phyloP scores from a whole-genome alignment of 2,329 filamentous ascomycete species.

The Paecilomyces formosus region DNA sequence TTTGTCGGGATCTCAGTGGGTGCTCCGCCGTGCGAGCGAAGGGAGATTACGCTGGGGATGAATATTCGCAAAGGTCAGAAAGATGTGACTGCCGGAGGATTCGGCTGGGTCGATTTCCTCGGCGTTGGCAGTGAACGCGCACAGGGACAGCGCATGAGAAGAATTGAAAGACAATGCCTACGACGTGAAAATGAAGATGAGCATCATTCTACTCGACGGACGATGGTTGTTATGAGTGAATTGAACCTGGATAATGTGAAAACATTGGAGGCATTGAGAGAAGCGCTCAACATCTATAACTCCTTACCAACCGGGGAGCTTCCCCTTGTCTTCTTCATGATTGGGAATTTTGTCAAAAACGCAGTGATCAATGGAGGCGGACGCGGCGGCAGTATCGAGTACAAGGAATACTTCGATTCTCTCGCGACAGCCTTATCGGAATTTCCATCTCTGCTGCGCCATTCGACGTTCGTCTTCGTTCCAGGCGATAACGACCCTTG shows the following conservation, averaged over 20 bases:
- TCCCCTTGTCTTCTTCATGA: constrained; percentile 73
- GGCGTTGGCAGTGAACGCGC: constrained; percentile 86
- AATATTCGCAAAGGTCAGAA: constrained; percentile 37
- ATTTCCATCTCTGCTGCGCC: constrained; percentile 70
- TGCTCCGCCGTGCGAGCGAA: constrained; percentile 82
- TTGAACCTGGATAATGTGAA: constrained; percentile 77
- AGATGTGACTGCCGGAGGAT: constrained; percentile 61
- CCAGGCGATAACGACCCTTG: constrained; percentile 98
- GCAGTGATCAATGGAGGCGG: constrained; percentile 57
- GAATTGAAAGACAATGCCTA: constrained; percentile 65
- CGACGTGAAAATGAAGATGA: constrained; percentile 14
- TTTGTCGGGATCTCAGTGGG: constrained; percentile 88
- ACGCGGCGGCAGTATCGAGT: constrained; percentile 79
- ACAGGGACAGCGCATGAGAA: constrained; percentile 73
- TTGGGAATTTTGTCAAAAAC: constrained; percentile 70
- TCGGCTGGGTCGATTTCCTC: constrained; percentile 96
- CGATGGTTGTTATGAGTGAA: constrained; percentile 73
- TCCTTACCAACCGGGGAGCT: constrained; percentile 54
- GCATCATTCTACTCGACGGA: constrained; percentile 34
- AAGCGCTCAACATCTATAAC: constrained; percentile 69
- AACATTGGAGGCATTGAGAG: constrained; percentile 73
- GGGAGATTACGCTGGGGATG: constrained; percentile 70
- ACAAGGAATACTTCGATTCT: constrained; percentile 91
- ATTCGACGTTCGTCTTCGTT: constrained; percentile 82
- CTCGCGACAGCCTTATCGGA: constrained; percentile 76